phyloP scores from a whole-genome alignment of 768 basidiomycete genomes.

The Clitopilus passeckerianus region DNA sequence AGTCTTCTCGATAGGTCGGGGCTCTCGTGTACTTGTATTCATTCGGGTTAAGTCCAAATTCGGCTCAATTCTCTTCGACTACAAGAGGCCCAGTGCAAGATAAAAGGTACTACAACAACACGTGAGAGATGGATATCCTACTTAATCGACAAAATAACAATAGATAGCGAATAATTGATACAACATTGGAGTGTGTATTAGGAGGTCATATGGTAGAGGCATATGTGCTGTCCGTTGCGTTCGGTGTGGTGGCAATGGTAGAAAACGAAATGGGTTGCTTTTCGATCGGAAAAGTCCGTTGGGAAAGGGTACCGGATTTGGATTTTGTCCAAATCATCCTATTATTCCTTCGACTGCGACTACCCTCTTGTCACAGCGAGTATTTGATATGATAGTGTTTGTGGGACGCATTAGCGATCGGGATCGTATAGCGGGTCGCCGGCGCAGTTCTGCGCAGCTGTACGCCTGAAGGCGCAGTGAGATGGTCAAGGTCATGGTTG shows the following conservation, averaged over 20 bases:
- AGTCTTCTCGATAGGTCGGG: no score
- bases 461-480: neutral
- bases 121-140: neutral
- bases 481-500: constrained; percentile 10
- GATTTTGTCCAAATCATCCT: neutral
- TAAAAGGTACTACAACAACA: neutral
- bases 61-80: neutral
- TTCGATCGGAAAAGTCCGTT: neutral
- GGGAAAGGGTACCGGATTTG: neutral
- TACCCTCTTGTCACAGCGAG: neutral
- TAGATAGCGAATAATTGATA: neutral
- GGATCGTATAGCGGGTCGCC: neutral
- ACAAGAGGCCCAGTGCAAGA: neutral
- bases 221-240: neutral
- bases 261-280: neutral
- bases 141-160: neutral
- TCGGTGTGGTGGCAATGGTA: neutral
- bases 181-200: neutral
- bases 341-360: neutral
- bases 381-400: neutral
- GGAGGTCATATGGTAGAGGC: neutral
- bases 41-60: no score
- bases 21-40: no score
- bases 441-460: neutral
- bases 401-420: neutral